These are phyloP conservation scores for Poronia punctata DNA, from an alignment of 495 filamentous ascomycete species.

Conservation along the genomic window DNA sequence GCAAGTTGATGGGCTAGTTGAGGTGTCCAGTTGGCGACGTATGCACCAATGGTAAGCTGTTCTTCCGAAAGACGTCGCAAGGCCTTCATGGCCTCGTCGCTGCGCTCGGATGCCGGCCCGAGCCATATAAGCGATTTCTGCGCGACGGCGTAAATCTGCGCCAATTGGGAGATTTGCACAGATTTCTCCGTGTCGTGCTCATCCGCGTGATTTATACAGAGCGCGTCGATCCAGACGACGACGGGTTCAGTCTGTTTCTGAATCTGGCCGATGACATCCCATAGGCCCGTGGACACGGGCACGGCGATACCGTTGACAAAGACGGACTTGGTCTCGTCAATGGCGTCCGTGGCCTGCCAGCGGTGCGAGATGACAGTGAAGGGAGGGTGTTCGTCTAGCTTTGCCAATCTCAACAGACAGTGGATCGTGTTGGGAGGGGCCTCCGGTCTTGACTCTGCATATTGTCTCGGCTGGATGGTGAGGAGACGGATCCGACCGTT, in stretches of 20 bases:
- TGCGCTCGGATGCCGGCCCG: constrained; percentile 3
- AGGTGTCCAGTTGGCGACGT: constrained; percentile 9
- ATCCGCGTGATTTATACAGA: constrained; percentile 32
- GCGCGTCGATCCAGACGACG: constrained; percentile 27
- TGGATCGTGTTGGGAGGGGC: constrained; percentile 3
- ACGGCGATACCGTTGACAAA: constrained; percentile 11
- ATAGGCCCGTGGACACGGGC: constrained; percentile 7
- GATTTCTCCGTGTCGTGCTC: constrained; percentile 27
- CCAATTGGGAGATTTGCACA: constrained; percentile 18
- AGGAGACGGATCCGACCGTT: constrained; percentile 11
- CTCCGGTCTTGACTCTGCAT: constrained; percentile 4
- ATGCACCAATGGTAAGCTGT: constrained; percentile 10
- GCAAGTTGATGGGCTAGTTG: constrained; percentile 4
- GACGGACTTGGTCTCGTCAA: constrained; percentile 5
- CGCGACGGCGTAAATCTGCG: constrained; percentile 5
- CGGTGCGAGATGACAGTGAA: constrained; percentile 11
- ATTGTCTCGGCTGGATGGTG: constrained; percentile 10
- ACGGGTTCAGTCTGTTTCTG: constrained; percentile 1
- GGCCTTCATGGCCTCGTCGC: constrained; percentile 9
- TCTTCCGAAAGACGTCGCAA: constrained; percentile 9
- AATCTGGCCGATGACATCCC: constrained; percentile 4
- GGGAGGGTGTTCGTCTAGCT: constrained; percentile 5
- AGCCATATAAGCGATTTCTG: constrained; percentile 9
- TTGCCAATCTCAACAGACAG: constrained; percentile 9
- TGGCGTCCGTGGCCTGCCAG: constrained; percentile 7